phyloP scores from a whole-genome alignment of 2,329 filamentous ascomycete species.

The Macrophomina tecta region DNA sequence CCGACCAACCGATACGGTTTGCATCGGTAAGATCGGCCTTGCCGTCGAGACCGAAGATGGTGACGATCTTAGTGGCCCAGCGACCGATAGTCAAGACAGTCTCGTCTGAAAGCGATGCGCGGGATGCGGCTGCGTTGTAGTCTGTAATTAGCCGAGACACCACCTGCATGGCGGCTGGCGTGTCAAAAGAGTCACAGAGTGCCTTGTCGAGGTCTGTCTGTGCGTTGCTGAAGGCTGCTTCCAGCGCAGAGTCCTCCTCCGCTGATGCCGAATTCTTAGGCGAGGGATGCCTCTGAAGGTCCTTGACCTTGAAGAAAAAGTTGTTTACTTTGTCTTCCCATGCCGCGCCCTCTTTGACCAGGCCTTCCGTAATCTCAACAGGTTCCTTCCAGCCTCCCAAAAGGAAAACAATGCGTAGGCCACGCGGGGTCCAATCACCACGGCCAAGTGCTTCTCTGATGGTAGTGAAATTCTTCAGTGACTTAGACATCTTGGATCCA shows the following conservation, averaged over 20 bases:
- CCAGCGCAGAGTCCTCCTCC: conserved; percentile 51
- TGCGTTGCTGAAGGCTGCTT: conserved; percentile 57
- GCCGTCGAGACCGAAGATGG: conserved; percentile 81
- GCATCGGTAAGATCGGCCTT: conserved; percentile 51
- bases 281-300: conserved; percentile 50
- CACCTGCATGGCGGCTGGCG: conserved; percentile 76
- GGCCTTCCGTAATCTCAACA: conserved; percentile 85
- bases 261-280: conserved; percentile 36
- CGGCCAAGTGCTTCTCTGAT: conserved; percentile 79
- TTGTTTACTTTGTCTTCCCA: conserved; percentile 84
- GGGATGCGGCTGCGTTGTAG: conserved; percentile 64
- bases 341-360: conserved; percentile 73
- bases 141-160: conserved; percentile 79
- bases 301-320: conserved; percentile 67
- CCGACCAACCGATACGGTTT: conserved; percentile 66
- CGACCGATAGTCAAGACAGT: conserved; percentile 65
- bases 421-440: conserved; percentile 76
- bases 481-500: conserved; percentile 95
- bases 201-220: conserved; percentile 67
- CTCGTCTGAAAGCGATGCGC: conserved; percentile 51
- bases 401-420: conserved; percentile 84
- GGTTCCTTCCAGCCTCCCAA: conserved; percentile 90
- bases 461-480: conserved; percentile 93
- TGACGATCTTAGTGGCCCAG: conserved; percentile 84
- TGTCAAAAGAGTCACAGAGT: conserved; percentile 87